Conservation (phyloP, 306 rosid genomes). For the Sicyos baderoa region DNA sequence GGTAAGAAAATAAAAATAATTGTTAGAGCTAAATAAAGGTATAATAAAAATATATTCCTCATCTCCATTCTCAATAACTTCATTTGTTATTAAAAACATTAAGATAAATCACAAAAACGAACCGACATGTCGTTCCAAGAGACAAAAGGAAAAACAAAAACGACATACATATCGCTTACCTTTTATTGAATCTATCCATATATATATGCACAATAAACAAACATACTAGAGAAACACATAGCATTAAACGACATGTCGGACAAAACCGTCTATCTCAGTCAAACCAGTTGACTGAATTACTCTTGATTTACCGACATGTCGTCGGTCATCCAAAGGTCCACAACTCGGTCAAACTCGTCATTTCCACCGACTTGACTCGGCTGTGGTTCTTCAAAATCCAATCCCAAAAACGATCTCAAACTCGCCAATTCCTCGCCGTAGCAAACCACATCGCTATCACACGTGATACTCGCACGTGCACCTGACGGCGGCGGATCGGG, state of each 20-base stretch:
- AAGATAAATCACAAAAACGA: neutral
- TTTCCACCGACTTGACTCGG: slow-evolving; percentile 18
- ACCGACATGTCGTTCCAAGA: slow-evolving; percentile 12
- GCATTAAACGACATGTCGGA: neutral
- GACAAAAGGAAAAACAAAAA: neutral
- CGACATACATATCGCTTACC: no score
- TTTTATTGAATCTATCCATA: no score
- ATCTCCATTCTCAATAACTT: no score
- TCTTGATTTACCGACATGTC: slow-evolving; percentile 33
- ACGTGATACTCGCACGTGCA: slow-evolving; percentile 10
- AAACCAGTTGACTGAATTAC: slow-evolving; percentile 11
- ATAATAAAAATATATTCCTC: no score
- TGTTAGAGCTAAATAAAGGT: no score
- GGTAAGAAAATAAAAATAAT: no score
- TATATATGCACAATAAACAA: neutral
- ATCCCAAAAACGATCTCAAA: slow-evolving; percentile 54
- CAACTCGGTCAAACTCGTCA: slow-evolving; percentile 17
- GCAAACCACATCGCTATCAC: neutral
- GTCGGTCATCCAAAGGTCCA: slow-evolving; percentile 55
- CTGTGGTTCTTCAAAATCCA: slow-evolving; percentile 30
- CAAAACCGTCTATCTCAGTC: neutral
- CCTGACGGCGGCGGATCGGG: slow-evolving; percentile 11
- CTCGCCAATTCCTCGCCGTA: slow-evolving; percentile 16
- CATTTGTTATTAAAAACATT: neutral
- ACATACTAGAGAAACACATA: no score